Base-by-base conservation (phyloP, 2,329 filamentous ascomycete genomes). In the Diaporthe velutina region DNA sequence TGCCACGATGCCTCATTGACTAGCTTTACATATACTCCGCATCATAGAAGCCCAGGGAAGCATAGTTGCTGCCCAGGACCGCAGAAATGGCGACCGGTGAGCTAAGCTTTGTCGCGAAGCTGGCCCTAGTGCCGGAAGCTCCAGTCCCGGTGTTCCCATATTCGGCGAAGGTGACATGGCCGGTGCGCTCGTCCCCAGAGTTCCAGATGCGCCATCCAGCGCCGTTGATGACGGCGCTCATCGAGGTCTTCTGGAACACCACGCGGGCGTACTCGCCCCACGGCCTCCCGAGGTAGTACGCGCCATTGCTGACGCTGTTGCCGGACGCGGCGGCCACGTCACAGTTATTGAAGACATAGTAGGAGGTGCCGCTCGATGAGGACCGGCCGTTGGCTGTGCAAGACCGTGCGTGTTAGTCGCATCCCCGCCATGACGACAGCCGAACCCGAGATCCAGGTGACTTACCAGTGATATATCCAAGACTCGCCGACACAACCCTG, bases 201-300 rank as follows among this genome's bases (percentile, higher is more conserved):
- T 86, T 86, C 91, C 91, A 93, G 38, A 84, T 79, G 2, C 78
- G 80, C 91, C 92, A 93, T 0, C 91, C 92, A 0, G 87, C 87
- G 2, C 84, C 75, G 78, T 92, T 92, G 78, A 93, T 87, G 28
- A 93, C 89, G 33, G 83, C 82, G 12, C 84, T 85, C 81, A 93
- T 83, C 42, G 79, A 79, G 0, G 88, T 89, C 68, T 85, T 79
- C 77, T 89, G 86, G 80, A 88, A 87, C 7, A 87, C 84, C 9
- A 89, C 87, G 5, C 86, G 84, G 0, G 87, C 83, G 71, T 85
- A 88, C 35, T 82, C 79, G 9, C 83, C 78, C 87, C 87, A 89
- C 0, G 87, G 87, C 5, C 87, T 83, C 6, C 87, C 87, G 1
- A 89, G 85, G 74, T 87, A 88, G 76, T 84, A 87, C 0, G 83